Percentiles rank a stretch among this genome's conserved stretches.
phyloP scores from a whole-genome alignment of 2,329 filamentous ascomycete genomes.

The Cercospora brassicicola region DNA sequence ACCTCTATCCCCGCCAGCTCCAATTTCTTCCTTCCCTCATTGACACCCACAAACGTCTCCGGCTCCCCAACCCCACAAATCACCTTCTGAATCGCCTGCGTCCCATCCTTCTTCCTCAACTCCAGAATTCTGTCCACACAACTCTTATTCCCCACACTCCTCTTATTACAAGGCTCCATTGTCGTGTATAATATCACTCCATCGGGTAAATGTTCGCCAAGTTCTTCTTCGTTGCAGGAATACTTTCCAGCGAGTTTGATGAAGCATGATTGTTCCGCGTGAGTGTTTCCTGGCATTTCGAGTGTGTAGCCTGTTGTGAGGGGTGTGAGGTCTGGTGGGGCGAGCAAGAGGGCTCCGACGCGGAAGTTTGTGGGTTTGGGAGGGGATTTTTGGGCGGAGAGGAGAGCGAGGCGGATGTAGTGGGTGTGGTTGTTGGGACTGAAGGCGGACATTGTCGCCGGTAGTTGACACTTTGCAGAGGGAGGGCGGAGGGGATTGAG shows the following conservation, averaged over 20 bases:
- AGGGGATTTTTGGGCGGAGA: slow-evolving; percentile 74
- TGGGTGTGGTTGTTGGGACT: slow-evolving; percentile 22
- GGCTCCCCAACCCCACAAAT: slow-evolving; percentile 89
- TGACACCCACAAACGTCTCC: slow-evolving; percentile 82
- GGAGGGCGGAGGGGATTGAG: neutral
- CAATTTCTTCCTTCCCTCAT: slow-evolving; percentile 70
- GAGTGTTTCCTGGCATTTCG: slow-evolving; percentile 88
- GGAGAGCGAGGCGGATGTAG: slow-evolving; percentile 71
- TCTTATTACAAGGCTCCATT: slow-evolving; percentile 78
- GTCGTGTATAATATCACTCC: slow-evolving; percentile 79
- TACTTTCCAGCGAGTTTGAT: slow-evolving; percentile 60
- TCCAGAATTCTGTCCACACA: slow-evolving; percentile 77
- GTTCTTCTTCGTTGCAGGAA: slow-evolving; percentile 52
- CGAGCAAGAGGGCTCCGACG: slow-evolving; percentile 78
- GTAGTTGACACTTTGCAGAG: neutral
- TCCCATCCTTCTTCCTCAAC: slow-evolving; percentile 48
- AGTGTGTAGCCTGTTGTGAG: slow-evolving; percentile 81
- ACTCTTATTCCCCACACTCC: slow-evolving; percentile 71
- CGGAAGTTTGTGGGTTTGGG: slow-evolving; percentile 90
- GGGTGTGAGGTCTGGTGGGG: slow-evolving; percentile 51
- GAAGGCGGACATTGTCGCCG: slow-evolving; percentile 13
- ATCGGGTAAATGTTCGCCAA: slow-evolving; percentile 55
- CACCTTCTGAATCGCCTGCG: slow-evolving; percentile 67
- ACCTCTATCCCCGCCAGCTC: slow-evolving; percentile 72
- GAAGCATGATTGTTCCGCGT: slow-evolving; percentile 92